Evolutionary conservation across 306 rosid genomes (phyloP), one percentile per base, ranked within the genome.

Genomic region (Prunus davidiana): DNA sequence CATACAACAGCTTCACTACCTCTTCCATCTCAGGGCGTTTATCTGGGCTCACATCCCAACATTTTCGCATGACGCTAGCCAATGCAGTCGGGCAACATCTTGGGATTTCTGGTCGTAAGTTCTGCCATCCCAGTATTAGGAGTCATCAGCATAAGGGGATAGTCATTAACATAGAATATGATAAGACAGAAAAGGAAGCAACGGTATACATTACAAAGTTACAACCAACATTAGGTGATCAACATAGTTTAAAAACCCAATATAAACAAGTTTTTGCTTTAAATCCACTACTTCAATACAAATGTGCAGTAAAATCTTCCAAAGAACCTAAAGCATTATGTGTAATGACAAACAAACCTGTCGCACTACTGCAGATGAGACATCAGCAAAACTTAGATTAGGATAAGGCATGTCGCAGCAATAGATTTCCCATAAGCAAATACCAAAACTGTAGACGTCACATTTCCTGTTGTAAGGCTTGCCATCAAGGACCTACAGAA

Each of bases 391-490:
- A 83, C 94, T 87, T 32, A 90, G 87, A 86, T 90, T 76, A 5
- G 96, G 87, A 77, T 88, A 94, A 58, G 98, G 97, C 97, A 93
- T 93, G 54, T 88, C 97, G 32, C 97, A 93, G 66, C 98, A 93
- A 67, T 93, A 93, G 62, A 89, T 85, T 81, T 93, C 98, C 98
- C 98, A 93, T 77, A 93, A 80, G 90, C 97, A 93, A 81, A 93
- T 93, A 62, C 93, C 98, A 71, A 88, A 89, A 82, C 98, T 93
- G 63, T 93, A 93, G 27, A 89, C 96, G 63, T 93, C 98, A 8
- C 98, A 93, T 83, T 86, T 93, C 67, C 95, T 84, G 84, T 93
- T 93, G 89, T 91, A 91, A 67, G 98, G 98, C 73, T 88, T 91
- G 12, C 96, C 98, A 79, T 90, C 93, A 79, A 91, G 82, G 75